These are phyloP conservation scores for Umbelopsis sp. DNA, from an alignment of 192 early-diverging fungal species.

Conservation along the genomic window DNA sequence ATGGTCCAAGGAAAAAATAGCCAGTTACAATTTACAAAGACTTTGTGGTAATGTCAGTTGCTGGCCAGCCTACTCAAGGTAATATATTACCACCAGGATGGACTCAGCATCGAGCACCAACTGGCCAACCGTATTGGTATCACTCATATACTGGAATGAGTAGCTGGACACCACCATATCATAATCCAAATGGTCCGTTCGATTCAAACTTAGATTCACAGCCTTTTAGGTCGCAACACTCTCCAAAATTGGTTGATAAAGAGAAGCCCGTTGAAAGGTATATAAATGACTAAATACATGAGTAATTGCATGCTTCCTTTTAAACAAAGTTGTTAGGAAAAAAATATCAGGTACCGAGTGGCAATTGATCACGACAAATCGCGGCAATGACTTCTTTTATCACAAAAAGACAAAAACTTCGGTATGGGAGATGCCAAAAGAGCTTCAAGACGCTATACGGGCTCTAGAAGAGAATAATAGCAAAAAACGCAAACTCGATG, in stretches of 20 bases:
- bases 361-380: constrained; percentile 72
- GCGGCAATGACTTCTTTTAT: constrained; percentile 78
- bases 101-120: constrained; percentile 63
- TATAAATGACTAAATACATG: neutral
- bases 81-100: constrained; percentile 55
- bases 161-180: constrained; percentile 54
- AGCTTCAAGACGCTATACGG: constrained; percentile 34
- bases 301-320: too few relatives aligned
- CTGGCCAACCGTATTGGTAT: constrained; percentile 74
- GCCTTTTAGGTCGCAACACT: neutral
- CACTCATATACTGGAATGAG: constrained; percentile 70
- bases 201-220: constrained; percentile 2
- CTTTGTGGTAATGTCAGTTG: constrained; percentile 2
- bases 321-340: constrained; percentile 28
- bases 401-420: constrained; percentile 69
- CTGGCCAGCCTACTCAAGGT: neutral
- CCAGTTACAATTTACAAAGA: neutral
- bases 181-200: constrained; percentile 42
- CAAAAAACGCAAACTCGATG: constrained; percentile 17
- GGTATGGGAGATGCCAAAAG: constrained; percentile 62
- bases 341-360: constrained; percentile 70
- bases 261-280: constrained; percentile 17
- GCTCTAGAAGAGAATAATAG: constrained; percentile 21
- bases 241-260: neutral
- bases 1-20: too few relatives aligned